A percentile compares a stretch with the other conserved stretches of the same genome.
These are phyloP conservation scores for Aspergillus oerlinghausenensis DNA, from an alignment of 2,329 filamentous ascomycete genomes.

Conservation along the genomic window DNA sequence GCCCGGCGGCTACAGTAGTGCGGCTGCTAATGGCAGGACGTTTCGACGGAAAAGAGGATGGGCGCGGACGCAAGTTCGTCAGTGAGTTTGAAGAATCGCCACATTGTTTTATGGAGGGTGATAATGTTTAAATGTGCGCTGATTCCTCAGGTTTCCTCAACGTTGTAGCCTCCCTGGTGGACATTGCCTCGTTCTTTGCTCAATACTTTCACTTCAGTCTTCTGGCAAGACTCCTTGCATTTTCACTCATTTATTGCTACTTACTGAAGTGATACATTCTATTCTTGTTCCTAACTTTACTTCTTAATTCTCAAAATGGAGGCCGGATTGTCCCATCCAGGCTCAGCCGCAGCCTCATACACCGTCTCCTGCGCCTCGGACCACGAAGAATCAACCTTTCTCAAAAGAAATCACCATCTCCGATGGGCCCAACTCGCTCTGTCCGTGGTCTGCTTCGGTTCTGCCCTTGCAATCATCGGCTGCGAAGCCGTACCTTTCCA, in stretches of 20 bases:
- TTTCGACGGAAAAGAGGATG: not conserved
- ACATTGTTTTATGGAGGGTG: not conserved
- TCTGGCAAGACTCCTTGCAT: not conserved
- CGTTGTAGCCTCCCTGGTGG: not conserved
- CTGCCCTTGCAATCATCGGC: conserved; percentile 29
- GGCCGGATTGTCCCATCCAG: conserved; percentile 25
- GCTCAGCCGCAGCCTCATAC: not conserved
- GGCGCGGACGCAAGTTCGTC: not conserved
- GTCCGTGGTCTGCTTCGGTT: conserved; percentile 25
- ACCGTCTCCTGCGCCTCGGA: conserved; percentile 28
- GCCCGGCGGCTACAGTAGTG: not conserved
- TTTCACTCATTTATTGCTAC: not conserved
- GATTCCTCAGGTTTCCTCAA: not conserved
- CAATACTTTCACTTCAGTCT: not conserved
- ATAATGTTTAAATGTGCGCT: not conserved
- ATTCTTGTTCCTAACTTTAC: not conserved
- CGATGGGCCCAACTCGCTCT: conserved; percentile 33
- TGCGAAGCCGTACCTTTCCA: conserved; percentile 37
- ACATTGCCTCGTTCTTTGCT: not conserved
- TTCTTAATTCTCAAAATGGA: not conserved
- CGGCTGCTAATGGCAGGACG: not conserved
- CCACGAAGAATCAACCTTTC: conserved; percentile 33
- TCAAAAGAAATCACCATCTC: conserved; percentile 29
- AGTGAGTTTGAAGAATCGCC: not conserved
- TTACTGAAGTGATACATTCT: not conserved